Conservation (phyloP, 2,329 filamentous ascomycete genomes). For the Apiospora rasikravindrae region DNA sequence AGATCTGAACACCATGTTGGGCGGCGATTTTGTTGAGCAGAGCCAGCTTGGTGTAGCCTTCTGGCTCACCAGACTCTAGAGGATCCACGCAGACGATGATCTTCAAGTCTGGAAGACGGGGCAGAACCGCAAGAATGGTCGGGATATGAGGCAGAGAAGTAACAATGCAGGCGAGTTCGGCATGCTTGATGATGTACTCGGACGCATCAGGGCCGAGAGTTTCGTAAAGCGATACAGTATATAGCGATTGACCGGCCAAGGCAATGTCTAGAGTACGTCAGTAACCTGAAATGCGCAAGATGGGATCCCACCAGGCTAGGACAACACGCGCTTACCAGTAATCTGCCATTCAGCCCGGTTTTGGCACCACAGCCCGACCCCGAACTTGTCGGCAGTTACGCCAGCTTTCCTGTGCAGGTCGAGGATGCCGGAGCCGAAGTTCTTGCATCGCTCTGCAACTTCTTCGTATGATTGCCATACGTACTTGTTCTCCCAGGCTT, state of each 20-base stretch:
- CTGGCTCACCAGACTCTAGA: slow-evolving; percentile 77
- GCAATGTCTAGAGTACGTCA: slow-evolving; percentile 69
- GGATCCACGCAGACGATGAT: slow-evolving; percentile 87
- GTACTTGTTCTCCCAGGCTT: slow-evolving; percentile 76
- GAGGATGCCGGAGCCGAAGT: slow-evolving; percentile 84
- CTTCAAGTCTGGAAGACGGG: slow-evolving; percentile 81
- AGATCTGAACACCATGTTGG: slow-evolving; percentile 77
- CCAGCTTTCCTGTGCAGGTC: slow-evolving; percentile 79
- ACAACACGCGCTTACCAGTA: slow-evolving; percentile 56
- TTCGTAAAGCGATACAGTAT: slow-evolving; percentile 93
- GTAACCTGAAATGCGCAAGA: slow-evolving; percentile 24
- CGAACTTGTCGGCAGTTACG: slow-evolving; percentile 69
- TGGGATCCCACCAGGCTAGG: background rate
- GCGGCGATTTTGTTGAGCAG: slow-evolving; percentile 77
- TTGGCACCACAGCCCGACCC: slow-evolving; percentile 83
- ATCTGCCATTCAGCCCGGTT: slow-evolving; percentile 92
- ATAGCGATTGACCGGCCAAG: slow-evolving; percentile 85
- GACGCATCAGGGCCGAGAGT: slow-evolving; percentile 89
- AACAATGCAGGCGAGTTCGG: slow-evolving; percentile 75
- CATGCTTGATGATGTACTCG: slow-evolving; percentile 95
- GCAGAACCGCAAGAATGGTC: slow-evolving; percentile 76
- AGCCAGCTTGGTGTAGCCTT: slow-evolving; percentile 78
- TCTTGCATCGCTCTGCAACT: slow-evolving; percentile 77
- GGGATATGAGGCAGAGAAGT: slow-evolving; percentile 83
- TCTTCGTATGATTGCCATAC: slow-evolving; percentile 84